Percentiles rank a stretch among this genome's conserved stretches.
These are phyloP conservation scores for Odonthalia washingtoniensis DNA, from an alignment of 31 red algal genomes.

Conservation along the genomic window DNA sequence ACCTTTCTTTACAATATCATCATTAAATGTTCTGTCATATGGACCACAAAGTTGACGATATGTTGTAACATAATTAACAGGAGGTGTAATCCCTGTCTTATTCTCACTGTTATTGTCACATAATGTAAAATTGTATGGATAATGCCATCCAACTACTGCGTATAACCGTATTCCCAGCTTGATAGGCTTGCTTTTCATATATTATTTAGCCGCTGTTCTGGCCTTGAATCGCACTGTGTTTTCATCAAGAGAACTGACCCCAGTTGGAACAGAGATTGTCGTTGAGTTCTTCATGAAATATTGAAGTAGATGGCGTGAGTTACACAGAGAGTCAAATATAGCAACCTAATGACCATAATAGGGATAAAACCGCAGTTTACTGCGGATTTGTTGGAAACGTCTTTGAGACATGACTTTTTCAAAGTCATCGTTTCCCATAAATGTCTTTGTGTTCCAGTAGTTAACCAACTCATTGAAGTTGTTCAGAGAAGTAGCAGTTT, in stretches of 20 bases:
- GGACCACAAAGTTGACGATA: neutral
- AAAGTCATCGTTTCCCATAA: neutral
- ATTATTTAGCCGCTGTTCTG: neutral
- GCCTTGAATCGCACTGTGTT: constrained; percentile 3
- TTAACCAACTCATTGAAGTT: no score
- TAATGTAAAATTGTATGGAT: neutral
- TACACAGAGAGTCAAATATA: neutral
- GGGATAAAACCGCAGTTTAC: neutral
- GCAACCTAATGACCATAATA: constrained; percentile 7
- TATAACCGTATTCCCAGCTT: constrained; percentile 13
- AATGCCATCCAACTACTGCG: neutral
- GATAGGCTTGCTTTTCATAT: constrained; percentile 27
- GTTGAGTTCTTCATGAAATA: neutral
- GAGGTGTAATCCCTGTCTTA: neutral
- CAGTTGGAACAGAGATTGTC: neutral
- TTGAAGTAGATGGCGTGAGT: neutral
- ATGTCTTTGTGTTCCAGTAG: no score
- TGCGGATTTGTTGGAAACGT: no score
- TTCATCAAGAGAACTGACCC: neutral
- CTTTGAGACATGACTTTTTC: neutral
- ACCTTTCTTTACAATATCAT: neutral
- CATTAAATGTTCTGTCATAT: neutral
- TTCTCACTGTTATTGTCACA: neutral
- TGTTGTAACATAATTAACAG: neutral
- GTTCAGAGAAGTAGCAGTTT: no score